Evolutionary conservation across 495 filamentous ascomycete genomes (phyloP), one percentile per base, ranked within the genome.

Genomic region (Xylaria flabelliformis): DNA sequence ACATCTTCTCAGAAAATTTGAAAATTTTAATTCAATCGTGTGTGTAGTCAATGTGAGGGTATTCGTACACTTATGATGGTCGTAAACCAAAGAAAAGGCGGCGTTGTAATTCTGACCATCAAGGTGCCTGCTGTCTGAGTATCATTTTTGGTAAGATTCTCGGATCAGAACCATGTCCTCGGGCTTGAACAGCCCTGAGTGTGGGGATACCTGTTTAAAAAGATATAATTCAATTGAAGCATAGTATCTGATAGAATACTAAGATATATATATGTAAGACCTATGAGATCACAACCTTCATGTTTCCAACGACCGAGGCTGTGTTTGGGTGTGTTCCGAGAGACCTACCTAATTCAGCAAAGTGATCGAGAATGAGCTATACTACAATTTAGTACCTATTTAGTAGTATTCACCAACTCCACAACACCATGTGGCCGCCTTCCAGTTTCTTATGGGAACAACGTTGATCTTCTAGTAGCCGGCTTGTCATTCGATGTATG

Each of bases 71-170:
- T 19, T 42, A 55, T 55, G 21, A 44, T 42, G n/a, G 34, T 7
- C 3, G 21, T 21, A 10, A 29, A 42, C 4, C 2, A 26, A 29
- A 12, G 15, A 29, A 42, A 44, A 21, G 1, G 19, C 19, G 65
- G 65, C 2, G 65, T 67, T 67, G 65, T 8, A 29, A 26, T 67
- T 67, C 15, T 32, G 50, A 42, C 65, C 65, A 67, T 67, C 65
- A 67, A 32, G 65, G 65, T 67, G 15, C 36, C 50, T 32, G 34
- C 3, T 12, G 24, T 19, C 15, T 17, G 36, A 36, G 29, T 6
- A 51, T 21, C 29, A 39, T 36, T 61, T n/a, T 8, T 39, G 34
- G 58, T 39, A 39, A 61, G 58, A 6, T 39, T 61, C 58, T 32
- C 13, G 53, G 13, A 21, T 61, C 34, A 8, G 58, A 61, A 39